Evolutionary conservation across 495 filamentous ascomycete species (phyloP), one percentile per base, ranked within the genome.

Genomic region (Podospora pseudopauciseta): DNA sequence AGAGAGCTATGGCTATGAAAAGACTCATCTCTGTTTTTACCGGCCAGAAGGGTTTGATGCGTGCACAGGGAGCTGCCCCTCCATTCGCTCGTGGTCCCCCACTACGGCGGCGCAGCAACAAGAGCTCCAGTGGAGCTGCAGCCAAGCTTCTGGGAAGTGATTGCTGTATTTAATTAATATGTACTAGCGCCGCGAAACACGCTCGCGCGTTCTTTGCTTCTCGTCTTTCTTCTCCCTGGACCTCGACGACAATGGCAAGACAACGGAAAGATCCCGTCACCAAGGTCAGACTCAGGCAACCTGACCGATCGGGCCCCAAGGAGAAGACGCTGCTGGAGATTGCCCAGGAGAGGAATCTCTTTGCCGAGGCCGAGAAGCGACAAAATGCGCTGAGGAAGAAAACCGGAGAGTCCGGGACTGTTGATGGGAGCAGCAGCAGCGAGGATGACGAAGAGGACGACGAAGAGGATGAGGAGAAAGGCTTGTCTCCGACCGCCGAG

Each of bases 291-390:
- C 84, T 91, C 34, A 74, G 74, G 53, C 84, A 89, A 16, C 87
- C 89, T 34, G 86, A 90, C 73, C 82, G 86, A 64, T 81, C 79
- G 28, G 80, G 72, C 5, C 84, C 83, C 26, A 83, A 79, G 58
- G 78, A 84, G 62, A 80, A 86, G 68, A 92, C 90, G 0, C 80
- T 92, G 32, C 80, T 91, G 18, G 81, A 91, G 59, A 64, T 92
- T 19, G 89, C 89, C 59, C 82, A 88, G 19, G 82, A 90, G 56
- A 83, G 84, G 20, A 78, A 84, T 11, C 76, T 86, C 13, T 84
- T 88, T 68, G 75, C 79, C 30, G 72, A 78, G 73, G 83, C 75
- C 28, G 69, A 75, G 53, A 73, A 77, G 66, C 70, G 70, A 55
- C 64, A 73, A 63, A 64, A 68, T 16, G 74, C 67, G 49, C 63